These are phyloP conservation scores for Chalciporus piperatus DNA, from an alignment of 768 basidiomycete genomes.

Conservation along the genomic window DNA sequence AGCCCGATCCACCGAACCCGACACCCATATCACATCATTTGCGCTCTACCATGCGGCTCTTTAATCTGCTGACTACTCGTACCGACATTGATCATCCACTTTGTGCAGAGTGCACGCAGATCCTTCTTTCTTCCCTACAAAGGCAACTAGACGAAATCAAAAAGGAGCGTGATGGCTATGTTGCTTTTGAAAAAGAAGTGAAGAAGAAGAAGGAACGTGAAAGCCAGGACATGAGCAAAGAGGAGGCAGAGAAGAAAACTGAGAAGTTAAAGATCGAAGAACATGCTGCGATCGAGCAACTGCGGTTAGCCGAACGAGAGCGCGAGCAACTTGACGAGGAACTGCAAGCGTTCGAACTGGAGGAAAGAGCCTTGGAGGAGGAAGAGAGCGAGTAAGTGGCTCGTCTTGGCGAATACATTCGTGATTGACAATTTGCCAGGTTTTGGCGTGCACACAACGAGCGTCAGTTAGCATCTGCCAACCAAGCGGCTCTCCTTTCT, in stretches of 20 bases:
- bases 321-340: constrained; percentile 74
- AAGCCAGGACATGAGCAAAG: constrained; percentile 54
- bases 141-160: constrained; percentile 85
- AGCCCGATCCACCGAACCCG: constrained; percentile 57
- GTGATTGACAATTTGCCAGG: constrained; percentile 36
- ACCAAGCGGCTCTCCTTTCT: constrained; percentile 66
- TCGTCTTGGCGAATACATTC: neutral
- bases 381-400: constrained; percentile 79
- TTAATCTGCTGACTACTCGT: constrained; percentile 72
- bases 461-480: constrained; percentile 60
- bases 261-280: constrained; percentile 70
- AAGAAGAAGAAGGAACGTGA: constrained; percentile 78
- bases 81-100: constrained; percentile 90
- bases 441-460: constrained; percentile 83
- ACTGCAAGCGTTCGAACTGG: constrained; percentile 62
- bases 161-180: constrained; percentile 89
- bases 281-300: constrained; percentile 64
- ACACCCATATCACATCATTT: constrained; percentile 77
- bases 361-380: constrained; percentile 73
- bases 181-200: constrained; percentile 88
- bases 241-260: constrained; percentile 71
- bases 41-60: constrained; percentile 69
- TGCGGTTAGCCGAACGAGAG: constrained; percentile 75
- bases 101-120: constrained; percentile 90
- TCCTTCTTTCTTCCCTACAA: constrained; percentile 71